These are phyloP conservation scores for Jacaranda mimosifolia DNA, from an alignment of 257 asterid genomes.

Conservation along the genomic window DNA sequence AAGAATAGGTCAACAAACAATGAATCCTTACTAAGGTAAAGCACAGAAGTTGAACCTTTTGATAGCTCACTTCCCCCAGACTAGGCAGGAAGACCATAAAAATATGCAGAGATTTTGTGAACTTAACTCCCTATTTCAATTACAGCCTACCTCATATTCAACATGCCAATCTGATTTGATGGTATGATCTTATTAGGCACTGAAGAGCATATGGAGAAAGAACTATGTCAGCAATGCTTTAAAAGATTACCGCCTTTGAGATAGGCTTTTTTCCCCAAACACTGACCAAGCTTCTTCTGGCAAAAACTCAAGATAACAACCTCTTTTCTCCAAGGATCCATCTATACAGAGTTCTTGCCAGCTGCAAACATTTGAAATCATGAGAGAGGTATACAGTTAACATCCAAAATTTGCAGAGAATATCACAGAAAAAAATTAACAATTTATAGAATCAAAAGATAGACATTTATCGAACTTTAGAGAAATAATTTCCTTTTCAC, in stretches of 20 bases:
- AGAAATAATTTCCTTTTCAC: not conserved
- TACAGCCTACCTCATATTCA: conserved; percentile 49
- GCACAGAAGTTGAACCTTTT: conserved; percentile 2
- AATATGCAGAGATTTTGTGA: not conserved
- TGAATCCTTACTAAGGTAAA: not conserved
- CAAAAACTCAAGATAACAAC: conserved; percentile 69
- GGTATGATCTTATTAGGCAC: conserved; percentile 35
- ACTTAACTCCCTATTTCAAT: not conserved
- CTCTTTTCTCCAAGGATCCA: conserved; percentile 75
- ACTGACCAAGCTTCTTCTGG: conserved; percentile 36
- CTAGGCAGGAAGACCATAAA: conserved; percentile 13
- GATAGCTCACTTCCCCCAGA: not conserved
- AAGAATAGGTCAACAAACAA: conserved; percentile 14
- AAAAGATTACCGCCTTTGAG: conserved; percentile 31
- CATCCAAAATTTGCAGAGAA: not conserved
- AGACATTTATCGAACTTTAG: conserved; percentile 1
- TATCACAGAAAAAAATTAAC: not conserved
- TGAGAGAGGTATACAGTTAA: conserved; percentile 15
- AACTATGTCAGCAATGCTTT: conserved; percentile 39
- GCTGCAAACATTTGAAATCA: conserved; percentile 50
- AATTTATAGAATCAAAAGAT: not conserved
- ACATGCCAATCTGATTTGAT: conserved; percentile 41
- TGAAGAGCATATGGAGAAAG: conserved; percentile 35
- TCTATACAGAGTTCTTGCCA: conserved; percentile 87
- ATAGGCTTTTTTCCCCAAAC: conserved; percentile 35